Conservation (phyloP, 2,329 filamentous ascomycete genomes). For the Colletotrichum orchidophilum region DNA sequence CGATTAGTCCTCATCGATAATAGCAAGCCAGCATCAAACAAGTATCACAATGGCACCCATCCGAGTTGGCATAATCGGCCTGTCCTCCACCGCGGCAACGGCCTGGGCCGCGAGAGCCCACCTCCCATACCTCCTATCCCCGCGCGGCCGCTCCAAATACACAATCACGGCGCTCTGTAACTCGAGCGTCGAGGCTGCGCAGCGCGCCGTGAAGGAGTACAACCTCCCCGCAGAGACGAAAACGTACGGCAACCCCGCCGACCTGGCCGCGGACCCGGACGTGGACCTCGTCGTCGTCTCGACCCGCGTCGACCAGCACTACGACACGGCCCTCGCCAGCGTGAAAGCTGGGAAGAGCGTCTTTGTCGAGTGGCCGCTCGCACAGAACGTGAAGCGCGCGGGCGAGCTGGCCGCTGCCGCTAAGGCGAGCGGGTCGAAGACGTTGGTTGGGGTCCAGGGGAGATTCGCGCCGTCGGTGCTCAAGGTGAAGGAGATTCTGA, state of each 20-base stretch:
- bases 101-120: slow-evolving; percentile 67
- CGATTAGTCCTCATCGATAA: neutral
- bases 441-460: slow-evolving; percentile 62
- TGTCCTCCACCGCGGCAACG: slow-evolving; percentile 60
- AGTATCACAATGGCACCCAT: slow-evolving; percentile 46
- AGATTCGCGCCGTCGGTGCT: slow-evolving; percentile 53
- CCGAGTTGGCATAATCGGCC: slow-evolving; percentile 66
- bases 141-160: slow-evolving; percentile 51
- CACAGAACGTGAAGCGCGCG: slow-evolving; percentile 51
- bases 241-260: slow-evolving; percentile 59
- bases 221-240: slow-evolving; percentile 51
- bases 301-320: slow-evolving; percentile 65
- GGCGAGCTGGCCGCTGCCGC: slow-evolving; percentile 48
- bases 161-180: slow-evolving; percentile 63
- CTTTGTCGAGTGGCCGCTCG: slow-evolving; percentile 69
- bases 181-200: slow-evolving; percentile 55
- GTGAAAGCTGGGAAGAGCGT: slow-evolving; percentile 62
- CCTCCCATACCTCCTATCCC: slow-evolving; percentile 66
- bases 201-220: slow-evolving; percentile 53
- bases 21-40: neutral
- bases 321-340: slow-evolving; percentile 54
- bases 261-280: slow-evolving; percentile 57
- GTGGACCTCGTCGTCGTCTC: slow-evolving; percentile 65
- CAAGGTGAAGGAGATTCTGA: slow-evolving; percentile 56
- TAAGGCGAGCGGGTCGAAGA: slow-evolving; percentile 31